Base-by-base conservation (phyloP, 73 alveolate genomes). In the Tetrahymena thermophila region DNA sequence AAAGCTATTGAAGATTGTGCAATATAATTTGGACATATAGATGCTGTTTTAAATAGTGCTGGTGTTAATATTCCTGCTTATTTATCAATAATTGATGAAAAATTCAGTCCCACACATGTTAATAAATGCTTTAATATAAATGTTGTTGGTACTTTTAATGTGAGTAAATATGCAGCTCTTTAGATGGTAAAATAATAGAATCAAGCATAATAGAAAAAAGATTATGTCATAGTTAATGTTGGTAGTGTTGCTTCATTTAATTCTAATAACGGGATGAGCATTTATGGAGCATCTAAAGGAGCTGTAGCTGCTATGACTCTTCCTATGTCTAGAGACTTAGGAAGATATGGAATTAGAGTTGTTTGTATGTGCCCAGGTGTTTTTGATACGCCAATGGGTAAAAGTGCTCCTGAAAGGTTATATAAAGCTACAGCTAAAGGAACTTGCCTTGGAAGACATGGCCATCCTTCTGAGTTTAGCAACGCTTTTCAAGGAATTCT, bases 281-380 rank as follows among this genome's bases (percentile, higher is more conserved):
- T 98, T 28, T 98, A 98, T 97, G 97, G 98, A 38, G 99, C 99
- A 1, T 94, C 98, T 35, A 98, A 98, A 94, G 99, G 99, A n/a
- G 99, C 99, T 21, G 96, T 98, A 34, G 97, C 95, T 50, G 99
- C 99, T 21, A 98, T 98, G 98, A 97, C 99, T 35, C 96, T 98
- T 84, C 99, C 99, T n/a, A 98, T 98, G 99, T 99, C 99, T 37
- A 97, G 99, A 94, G 99, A 98, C 71, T 94, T 98, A 85, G 99
- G 99, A 16, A 96, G 95, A 84, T 96, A 84, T 93, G 99, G 99
- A 35, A 98, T 98, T 38, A 96, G 99, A 94, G 99, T 98, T 11
- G 97, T 93, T 14, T 58, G 99, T 17, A 83, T 98, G 34, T 98
- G 99, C 35, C 99, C 99, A 34, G 99, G 99, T 23, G 94, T 98